Base-by-base conservation (phyloP, 2,329 filamentous ascomycete species). In the Aureobasidium leucospermi region DNA sequence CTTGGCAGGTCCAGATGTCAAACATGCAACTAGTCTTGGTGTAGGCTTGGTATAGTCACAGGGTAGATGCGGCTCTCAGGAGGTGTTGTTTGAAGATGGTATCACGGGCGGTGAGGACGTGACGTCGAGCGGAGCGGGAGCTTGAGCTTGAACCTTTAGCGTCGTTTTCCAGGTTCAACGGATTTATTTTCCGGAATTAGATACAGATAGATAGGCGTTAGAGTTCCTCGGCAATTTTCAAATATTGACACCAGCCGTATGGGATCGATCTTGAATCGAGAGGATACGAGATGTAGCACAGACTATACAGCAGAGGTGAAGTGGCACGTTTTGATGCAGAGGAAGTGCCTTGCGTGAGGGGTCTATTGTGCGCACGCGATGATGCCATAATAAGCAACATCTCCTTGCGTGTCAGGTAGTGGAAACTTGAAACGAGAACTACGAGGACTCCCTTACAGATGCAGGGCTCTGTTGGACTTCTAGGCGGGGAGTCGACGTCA, bases 391-490 rank as follows among this genome's bases (percentile, higher is more conserved):
- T 32, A 56, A 56, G 52, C 39, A 56, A 56, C 31, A 8, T 6
- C 32, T 28, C 55, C 55, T 58, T 58, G 34, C 55, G 34, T 41
- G 43, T 41, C 41, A 46, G 16, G 42, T 41, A 47, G 42, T 48
- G 55, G 53, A 46, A 58, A 47, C 53, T 58, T 58, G 53, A 58
- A 47, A 58, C 53, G 55, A 58, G 55, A 43, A 55, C 39, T 32
- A 55, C 39, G 38, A 55, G 28, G 28, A 19, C 55, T 58, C 43
- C 55, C 55, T 43, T 58, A 48, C 43, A 47, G 39, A 32, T 48
- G 55, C 55, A 58, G 43, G 32, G 55, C 55, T 39, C 46, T 41
- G 55, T 58, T 34, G 43, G 23, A 34, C 53, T 45, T 13, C 19
- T 46, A 31, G 28, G 52, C 52, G 52, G 52, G 10, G 31, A 45